Evolutionary conservation across 192 early-diverging fungal genomes (phyloP).

Genomic region (Linnemannia zychae): DNA sequence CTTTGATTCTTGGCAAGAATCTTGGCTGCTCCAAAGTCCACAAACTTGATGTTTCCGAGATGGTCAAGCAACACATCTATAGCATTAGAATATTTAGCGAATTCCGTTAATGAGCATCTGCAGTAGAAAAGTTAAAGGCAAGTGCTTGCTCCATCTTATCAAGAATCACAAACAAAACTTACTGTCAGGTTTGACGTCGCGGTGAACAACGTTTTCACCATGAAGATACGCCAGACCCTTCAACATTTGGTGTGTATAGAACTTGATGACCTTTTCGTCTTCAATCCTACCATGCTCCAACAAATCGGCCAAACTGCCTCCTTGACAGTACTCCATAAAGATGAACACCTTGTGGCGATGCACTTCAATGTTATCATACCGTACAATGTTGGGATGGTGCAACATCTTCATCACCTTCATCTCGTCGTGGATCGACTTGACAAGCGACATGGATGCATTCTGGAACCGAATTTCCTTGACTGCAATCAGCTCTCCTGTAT

Average conservation of each 20-base stretch:
- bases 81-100: not conserved
- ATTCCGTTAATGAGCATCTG: not conserved
- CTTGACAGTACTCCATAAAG: conserved; percentile 94
- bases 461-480: conserved; percentile 94
- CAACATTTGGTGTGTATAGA: conserved; percentile 87
- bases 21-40: conserved; percentile 94
- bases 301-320: conserved; percentile 78
- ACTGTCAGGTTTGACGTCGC: conserved; percentile 90
- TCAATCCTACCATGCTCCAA: conserved; percentile 86
- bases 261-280: conserved; percentile 78
- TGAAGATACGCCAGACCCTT: conserved; percentile 90
- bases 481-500: conserved; percentile 88
- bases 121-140: not conserved
- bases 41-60: conserved; percentile 83
- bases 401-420: conserved; percentile 94
- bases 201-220: conserved; percentile 86
- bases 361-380: conserved; percentile 93
- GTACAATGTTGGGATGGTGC: conserved; percentile 90
- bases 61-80: conserved; percentile 86
- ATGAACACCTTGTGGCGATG: conserved; percentile 89
- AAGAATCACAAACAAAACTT: conserved; percentile 40
- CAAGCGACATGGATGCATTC: conserved; percentile 71
- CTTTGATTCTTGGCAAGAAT: conserved; percentile 82
- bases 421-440: conserved; percentile 87
- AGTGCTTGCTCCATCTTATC: no score